Evolutionary conservation across 345 rosid species (phyloP), one percentile per base, ranked within the genome.

Genomic region (Populus pruinosa): DNA sequence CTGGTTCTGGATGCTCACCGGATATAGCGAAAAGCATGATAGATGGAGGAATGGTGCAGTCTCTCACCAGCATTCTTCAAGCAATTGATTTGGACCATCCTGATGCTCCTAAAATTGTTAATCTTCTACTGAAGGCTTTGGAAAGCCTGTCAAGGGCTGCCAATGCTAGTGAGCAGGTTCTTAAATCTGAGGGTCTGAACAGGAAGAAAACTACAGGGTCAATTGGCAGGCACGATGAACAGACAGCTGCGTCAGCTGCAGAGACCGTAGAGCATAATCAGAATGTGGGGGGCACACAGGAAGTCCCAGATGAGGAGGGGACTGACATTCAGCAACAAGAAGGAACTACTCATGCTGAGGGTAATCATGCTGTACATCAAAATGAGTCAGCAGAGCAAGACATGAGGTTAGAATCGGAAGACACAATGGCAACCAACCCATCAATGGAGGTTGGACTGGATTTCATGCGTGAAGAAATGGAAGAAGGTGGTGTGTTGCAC

Each of bases 1-100:
- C 94, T 53, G 92, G 92, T 77, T 88, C 93, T 74, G 96, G 96
- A 67, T 93, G 92, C 80, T 91, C 97, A 11, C 93, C 96, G 16
- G 99, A 95, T 75, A 91, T 95, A 73, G 98, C 99, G 63, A 95
- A 91, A 86, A 86, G 93, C 87, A 93, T 95, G 99, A 93, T 93
- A 70, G 98, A 93, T 77, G 97, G 96, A 55, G 92, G 98, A 69
- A 89, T 91, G 88, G 93, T 91, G 63, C 92, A 81, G 78, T 92
- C 90, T 83, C 77, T 95, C 62, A 92, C 96, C 44, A 85, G 85
- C 83, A 88, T 95, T 87, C 93, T 95, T 82, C 88, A 90, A 76
- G 97, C 87, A 77, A 85, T 95, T 74, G 99, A 95, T 86, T 86
- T 95, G 72, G 99, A 95, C 81, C 97, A 95, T 89, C 98, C 98